Evolutionary conservation across 1,284 basidiomycete species (phyloP).

Genomic region (Meripilus lineatus): DNA sequence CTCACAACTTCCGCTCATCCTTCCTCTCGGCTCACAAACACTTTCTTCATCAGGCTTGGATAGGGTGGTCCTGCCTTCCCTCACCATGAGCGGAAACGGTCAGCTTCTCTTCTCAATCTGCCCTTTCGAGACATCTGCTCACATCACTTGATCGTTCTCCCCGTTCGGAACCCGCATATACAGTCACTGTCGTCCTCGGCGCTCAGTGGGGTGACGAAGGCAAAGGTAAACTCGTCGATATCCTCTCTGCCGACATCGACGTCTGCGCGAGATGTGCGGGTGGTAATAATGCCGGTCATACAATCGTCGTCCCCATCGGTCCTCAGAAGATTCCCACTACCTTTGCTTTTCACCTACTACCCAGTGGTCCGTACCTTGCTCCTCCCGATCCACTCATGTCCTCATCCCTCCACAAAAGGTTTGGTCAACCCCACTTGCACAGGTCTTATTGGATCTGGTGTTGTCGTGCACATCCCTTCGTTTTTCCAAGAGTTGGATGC

Average conservation of each 20-base stretch:
- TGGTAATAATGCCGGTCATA: conserved; percentile 98
- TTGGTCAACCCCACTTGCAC: conserved; percentile 87
- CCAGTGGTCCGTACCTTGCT: conserved; percentile 70
- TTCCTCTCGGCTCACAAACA: too few species aligned
- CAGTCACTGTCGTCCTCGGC: conserved; percentile 78
- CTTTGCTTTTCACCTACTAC: conserved; percentile 95
- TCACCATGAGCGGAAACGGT: not conserved
- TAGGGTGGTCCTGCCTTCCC: too few species aligned
- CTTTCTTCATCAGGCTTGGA: too few species aligned
- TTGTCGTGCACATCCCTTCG: conserved; percentile 93
- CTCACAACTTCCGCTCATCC: too few species aligned
- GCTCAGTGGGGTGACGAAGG: conserved; percentile 96
- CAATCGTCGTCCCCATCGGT: conserved; percentile 83
- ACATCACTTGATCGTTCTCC: not conserved
- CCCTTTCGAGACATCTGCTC: not conserved
- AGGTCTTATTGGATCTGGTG: conserved; percentile 90
- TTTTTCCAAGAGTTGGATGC: conserved; percentile 94
- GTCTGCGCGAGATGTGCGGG: conserved; percentile 96
- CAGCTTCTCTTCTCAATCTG: not conserved
- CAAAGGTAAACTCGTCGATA: conserved; percentile 94
- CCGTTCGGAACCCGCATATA: conserved; percentile 1
- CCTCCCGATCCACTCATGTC: conserved; percentile 5
- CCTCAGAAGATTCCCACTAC: conserved; percentile 68
- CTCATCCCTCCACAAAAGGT: conserved; percentile 44
- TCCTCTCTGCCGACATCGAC: conserved; percentile 85